phyloP scores from a whole-genome alignment of 768 basidiomycete genomes.

The Albatrellus ellisii region DNA sequence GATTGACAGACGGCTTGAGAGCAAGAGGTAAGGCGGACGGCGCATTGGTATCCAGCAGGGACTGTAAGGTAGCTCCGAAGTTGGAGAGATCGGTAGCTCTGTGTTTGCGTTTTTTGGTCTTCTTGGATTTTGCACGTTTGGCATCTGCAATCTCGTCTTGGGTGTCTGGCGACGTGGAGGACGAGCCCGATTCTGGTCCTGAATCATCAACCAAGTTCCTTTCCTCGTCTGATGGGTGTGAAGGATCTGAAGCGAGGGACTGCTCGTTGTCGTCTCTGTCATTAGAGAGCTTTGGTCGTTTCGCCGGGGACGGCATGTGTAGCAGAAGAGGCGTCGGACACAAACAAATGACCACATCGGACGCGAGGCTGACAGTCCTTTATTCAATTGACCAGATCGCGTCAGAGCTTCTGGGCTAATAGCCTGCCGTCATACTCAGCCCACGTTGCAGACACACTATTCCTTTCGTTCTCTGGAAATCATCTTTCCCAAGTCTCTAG shows the following conservation, averaged over 20 bases:
- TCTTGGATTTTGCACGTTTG: slow-evolving; percentile 51
- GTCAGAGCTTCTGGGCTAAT: too few species aligned
- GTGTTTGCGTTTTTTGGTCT: slow-evolving; percentile 74
- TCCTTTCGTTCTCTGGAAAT: too few species aligned
- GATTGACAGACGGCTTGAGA: slow-evolving; percentile 59
- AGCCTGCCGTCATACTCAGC: too few species aligned
- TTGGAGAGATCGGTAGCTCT: slow-evolving; percentile 62
- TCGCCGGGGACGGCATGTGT: slow-evolving; percentile 37
- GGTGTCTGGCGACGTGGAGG: slow-evolving; percentile 27
- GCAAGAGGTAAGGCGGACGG: slow-evolving; percentile 64
- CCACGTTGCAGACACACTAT: too few species aligned
- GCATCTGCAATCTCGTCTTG: slow-evolving; percentile 51
- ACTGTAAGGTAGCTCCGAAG: slow-evolving; percentile 66
- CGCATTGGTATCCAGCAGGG: slow-evolving; percentile 55
- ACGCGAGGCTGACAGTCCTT: too few species aligned
- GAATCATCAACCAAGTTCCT: slow-evolving; percentile 15
- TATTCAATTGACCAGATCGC: too few species aligned
- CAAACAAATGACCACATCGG: too few species aligned
- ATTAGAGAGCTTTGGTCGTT: slow-evolving; percentile 35
- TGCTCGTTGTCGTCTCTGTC: slow-evolving; percentile 13
- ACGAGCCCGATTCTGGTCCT: slow-evolving; percentile 9
- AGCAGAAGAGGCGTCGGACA: background rate
- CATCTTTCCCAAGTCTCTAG: too few species aligned
- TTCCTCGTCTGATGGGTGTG: slow-evolving; percentile 17
- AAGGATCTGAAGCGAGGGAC: slow-evolving; percentile 8